Evolutionary conservation across 805 yeast species (phyloP).

Genomic region (Candida gorgasii): DNA sequence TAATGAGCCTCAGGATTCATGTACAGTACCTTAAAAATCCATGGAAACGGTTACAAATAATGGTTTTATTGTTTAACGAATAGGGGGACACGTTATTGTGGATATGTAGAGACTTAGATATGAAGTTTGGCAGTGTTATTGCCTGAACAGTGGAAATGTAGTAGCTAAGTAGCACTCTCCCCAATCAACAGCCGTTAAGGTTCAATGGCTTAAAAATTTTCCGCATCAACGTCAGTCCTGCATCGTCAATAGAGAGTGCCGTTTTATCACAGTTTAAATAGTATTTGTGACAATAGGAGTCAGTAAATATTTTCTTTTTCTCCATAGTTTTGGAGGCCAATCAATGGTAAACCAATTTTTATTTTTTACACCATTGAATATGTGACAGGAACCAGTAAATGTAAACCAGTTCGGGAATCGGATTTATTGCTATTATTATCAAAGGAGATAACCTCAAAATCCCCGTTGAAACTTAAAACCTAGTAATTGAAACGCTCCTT

Average conservation of each 20-base stretch:
- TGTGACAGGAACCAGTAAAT: too few species aligned
- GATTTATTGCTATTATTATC: background rate
- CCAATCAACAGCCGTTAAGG: background rate
- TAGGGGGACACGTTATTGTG: background rate
- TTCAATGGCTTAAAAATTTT: background rate
- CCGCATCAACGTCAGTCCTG: conserved; percentile 5
- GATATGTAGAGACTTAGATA: too few species aligned
- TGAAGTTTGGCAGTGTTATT: too few species aligned
- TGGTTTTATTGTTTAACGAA: background rate
- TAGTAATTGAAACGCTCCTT: too few species aligned
- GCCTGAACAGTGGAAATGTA: too few species aligned
- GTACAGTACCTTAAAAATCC: conserved; percentile 2
- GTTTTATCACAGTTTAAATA: background rate
- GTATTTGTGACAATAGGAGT: background rate
- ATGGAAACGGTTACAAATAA: background rate
- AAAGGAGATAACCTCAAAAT: background rate
- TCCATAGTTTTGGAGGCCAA: conserved; percentile 2
- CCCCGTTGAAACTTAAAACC: too few species aligned
- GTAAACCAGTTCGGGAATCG: background rate
- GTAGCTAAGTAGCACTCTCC: background rate
- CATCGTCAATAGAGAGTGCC: conserved; percentile 8
- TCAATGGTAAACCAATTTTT: background rate
- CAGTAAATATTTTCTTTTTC: background rate
- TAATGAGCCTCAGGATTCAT: conserved; percentile 1
- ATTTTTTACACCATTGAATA: too few species aligned